Evolutionary conservation across 306 rosid genomes (phyloP).

Genomic region (Trifolium dubium): DNA sequence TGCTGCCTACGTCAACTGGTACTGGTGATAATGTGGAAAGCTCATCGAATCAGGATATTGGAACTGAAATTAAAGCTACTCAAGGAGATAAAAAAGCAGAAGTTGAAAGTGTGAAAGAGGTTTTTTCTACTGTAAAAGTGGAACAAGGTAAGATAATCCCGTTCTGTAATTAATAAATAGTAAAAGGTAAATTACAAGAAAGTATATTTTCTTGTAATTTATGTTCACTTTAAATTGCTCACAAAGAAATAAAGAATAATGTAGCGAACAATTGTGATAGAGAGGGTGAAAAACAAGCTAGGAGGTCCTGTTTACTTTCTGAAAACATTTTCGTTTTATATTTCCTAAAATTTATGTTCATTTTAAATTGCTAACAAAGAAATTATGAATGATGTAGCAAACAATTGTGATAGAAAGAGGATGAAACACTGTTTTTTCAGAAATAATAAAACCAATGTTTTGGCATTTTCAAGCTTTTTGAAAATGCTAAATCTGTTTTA

Average conservation of each 20-base stretch:
- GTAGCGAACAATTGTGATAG: not conserved
- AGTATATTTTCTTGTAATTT: not conserved
- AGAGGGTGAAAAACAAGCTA: not conserved
- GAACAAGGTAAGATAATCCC: constrained; percentile 61
- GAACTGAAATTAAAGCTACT: constrained; percentile 47
- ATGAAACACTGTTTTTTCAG: not conserved
- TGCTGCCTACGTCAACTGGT: constrained; percentile 51
- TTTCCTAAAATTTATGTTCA: not conserved
- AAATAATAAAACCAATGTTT: not conserved
- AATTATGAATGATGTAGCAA: not conserved
- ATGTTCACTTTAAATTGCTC: not conserved
- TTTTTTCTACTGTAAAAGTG: constrained; percentile 50
- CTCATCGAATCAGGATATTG: constrained; percentile 57
- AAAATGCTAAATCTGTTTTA: not conserved
- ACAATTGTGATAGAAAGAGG: not conserved
- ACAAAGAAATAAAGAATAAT: not conserved
- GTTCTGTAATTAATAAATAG: not conserved
- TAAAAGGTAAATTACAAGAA: constrained; percentile 15
- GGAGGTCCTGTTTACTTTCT: not conserved
- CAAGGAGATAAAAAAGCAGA: constrained; percentile 51
- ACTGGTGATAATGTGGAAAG: constrained; percentile 55
- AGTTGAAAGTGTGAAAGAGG: constrained; percentile 46
- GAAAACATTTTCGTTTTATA: not conserved
- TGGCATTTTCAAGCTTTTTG: not conserved
- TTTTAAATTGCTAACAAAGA: not conserved